Conservation (phyloP, 2,329 filamentous ascomycete species). For the Xylariaceae sp. region DNA sequence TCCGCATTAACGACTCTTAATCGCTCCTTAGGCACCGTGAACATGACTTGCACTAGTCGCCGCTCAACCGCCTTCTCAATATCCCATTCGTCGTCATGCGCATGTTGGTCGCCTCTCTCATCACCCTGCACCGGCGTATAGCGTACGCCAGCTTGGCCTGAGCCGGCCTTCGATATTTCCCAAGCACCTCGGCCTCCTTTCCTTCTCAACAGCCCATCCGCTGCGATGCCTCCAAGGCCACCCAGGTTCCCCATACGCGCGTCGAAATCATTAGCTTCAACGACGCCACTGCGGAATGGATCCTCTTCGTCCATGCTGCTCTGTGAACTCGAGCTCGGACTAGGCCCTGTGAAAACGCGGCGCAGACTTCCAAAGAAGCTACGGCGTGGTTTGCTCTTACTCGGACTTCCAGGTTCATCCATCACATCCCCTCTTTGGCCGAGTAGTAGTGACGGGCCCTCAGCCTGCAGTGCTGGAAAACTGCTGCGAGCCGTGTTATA, state of each 20-base stretch:
- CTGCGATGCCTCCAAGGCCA: conserved; percentile 44
- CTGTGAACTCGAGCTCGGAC: conserved; percentile 28
- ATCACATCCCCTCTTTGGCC: conserved; percentile 19
- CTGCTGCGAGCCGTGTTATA: conserved; percentile 55
- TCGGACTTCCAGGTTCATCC: conserved; percentile 51
- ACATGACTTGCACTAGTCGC: conserved; percentile 78
- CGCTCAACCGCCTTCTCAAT: conserved; percentile 71
- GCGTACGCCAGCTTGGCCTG: conserved; percentile 31
- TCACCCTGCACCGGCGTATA: conserved; percentile 18
- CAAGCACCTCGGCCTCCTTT: conserved; percentile 57
- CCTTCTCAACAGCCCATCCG: conserved; percentile 45
- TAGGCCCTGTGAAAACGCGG: conserved; percentile 56
- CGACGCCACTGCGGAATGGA: conserved; percentile 32
- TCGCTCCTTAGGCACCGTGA: conserved; percentile 85
- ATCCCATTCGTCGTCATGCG: conserved; percentile 63
- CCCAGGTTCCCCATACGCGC: conserved; percentile 33
- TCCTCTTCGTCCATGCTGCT: conserved; percentile 26
- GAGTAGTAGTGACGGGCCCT: conserved; percentile 50
- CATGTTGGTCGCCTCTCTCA: conserved; percentile 49
- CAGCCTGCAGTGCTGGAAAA: conserved; percentile 51
- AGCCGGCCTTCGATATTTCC: conserved; percentile 39
- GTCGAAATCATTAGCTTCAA: conserved; percentile 43
- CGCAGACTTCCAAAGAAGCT: conserved; percentile 68
- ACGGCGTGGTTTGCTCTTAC: conserved; percentile 54
- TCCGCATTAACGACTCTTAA: conserved; percentile 87